Evolutionary conservation across 225 moss, liverwort and hornwort species (phyloP), one percentile per base, ranked within the genome.

Genomic region (Sphagnum contortum): DNA sequence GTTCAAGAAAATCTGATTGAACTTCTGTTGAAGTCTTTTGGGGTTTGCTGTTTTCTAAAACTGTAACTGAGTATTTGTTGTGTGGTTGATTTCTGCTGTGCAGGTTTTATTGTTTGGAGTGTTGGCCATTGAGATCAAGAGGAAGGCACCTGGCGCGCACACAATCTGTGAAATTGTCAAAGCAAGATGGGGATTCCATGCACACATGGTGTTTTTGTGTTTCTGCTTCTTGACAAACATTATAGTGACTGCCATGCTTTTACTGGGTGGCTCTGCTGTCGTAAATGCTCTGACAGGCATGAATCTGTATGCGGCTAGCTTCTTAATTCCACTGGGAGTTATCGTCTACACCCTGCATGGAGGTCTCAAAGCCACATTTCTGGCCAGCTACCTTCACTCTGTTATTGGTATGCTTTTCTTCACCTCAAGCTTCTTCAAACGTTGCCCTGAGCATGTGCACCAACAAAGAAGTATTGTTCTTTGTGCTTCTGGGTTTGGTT

Each of bases 111-210:
- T 69, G 1, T 77, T 73, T 62, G 77, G 59, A 46, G 69, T 69
- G 4, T 0, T 77, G 3, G 72, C 77, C 55, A 14, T 73, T 64
- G 72, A 77, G 56, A 9, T 77, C 3, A 77, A 77, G 66, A 58
- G 69, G 47, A 77, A 66, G 61, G 73, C 77, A 12, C 77, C 77
- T 9, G 65, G 66, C 44, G 73, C 73, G 12, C 77, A 77, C 49
- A 77, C 77, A 3, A 11, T 77, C 5, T 55, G 72, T 13, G 77
- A 77, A 56, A 68, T 77, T n/a, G 71, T 72, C 12, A 57, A 67
- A 2, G 47, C 54, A 1, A 49, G 76, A 72, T 77, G 76, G 76
- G 76, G 76, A 3, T 62, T 72, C 29, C 10, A 7, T 11, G 69
- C 77, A 10, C 62, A 49, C 68, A 55, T 73, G 55, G 77, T 77